Evolutionary conservation across 768 basidiomycete species (phyloP), one percentile per base, ranked within the genome.

Genomic region (Tephrocybe sp.): DNA sequence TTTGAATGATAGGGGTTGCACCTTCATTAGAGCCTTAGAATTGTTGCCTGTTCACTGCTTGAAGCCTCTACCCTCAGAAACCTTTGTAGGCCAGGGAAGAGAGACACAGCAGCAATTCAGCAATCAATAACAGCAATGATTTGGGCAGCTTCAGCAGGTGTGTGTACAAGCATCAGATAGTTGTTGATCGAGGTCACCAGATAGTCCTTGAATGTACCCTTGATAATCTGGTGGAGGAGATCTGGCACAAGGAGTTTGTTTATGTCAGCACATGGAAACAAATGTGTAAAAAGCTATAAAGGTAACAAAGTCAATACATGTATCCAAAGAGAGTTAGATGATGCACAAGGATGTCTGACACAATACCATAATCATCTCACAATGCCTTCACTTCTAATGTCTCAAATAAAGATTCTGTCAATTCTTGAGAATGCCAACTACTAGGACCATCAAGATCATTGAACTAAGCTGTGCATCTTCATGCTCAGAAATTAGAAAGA

Each of bases 391-490:
- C 11, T 5, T 5, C n/a, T 4, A 36, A 15, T 4, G 14, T 15
- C 4, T 61, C 37, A 58, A 30, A 21, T 20, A 34, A 21, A 36
- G 12, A 14, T 20, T 15, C 25, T 4, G 72, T 70, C 0, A 69
- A 61, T 48, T 32, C 30, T 26, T 45, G 32, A 8, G 10, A 26
- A 10, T 32, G 25, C 7, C 14, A 4, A 15, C 30, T 11, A 1
- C 44, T 32, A 12, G 25, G 24, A 23, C 44, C 44, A 34, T 34
- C 44, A 12, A 45, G 44, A 23, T 45, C n/a, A 45, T 34, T 14
- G 17, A 26, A 25, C 6, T 12, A 33, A 15, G 44, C 44, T 26
- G 25, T 21, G 17, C 44, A 45, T 18, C 26, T 45, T n/a, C n/a
- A 15, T 30, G 7, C 28, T 12, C 28, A 12, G 28, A 12, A n/a